Evolutionary conservation across 257 asterid species (phyloP).

Genomic region (Solanum habrochaites): DNA sequence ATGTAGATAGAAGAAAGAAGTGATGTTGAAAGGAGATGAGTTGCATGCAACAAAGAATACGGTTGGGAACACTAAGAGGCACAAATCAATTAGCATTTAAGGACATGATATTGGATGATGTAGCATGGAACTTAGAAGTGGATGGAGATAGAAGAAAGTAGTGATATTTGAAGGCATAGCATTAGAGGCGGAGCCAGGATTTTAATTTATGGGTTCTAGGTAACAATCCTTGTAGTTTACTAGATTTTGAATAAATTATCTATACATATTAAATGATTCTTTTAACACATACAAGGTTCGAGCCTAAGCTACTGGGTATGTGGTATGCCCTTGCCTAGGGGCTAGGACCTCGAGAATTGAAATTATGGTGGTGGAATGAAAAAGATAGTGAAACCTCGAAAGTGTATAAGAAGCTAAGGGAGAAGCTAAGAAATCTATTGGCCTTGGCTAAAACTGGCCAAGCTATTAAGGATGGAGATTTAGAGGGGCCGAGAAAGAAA

Average conservation of each 20-base stretch:
- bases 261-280: background rate
- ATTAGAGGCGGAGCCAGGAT: background rate
- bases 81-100: background rate
- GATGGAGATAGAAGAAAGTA: background rate
- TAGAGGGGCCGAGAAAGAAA: too few species aligned
- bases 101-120: background rate
- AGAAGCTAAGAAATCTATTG: background rate
- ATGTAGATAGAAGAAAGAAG: background rate
- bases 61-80: background rate
- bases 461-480: too few species aligned
- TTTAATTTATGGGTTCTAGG: background rate
- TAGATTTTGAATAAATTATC: background rate
- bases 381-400: background rate
- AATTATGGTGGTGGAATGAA: background rate
- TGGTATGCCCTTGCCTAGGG: background rate
- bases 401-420: background rate
- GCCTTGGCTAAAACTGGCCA: too few species aligned
- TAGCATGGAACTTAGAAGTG: background rate
- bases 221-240: background rate
- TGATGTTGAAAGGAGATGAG: background rate
- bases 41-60: background rate
- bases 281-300: background rate
- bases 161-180: background rate
- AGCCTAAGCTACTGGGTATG: background rate
- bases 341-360: background rate